phyloP scores from a whole-genome alignment of 331 rosid genomes.

The Cydonia oblonga region DNA sequence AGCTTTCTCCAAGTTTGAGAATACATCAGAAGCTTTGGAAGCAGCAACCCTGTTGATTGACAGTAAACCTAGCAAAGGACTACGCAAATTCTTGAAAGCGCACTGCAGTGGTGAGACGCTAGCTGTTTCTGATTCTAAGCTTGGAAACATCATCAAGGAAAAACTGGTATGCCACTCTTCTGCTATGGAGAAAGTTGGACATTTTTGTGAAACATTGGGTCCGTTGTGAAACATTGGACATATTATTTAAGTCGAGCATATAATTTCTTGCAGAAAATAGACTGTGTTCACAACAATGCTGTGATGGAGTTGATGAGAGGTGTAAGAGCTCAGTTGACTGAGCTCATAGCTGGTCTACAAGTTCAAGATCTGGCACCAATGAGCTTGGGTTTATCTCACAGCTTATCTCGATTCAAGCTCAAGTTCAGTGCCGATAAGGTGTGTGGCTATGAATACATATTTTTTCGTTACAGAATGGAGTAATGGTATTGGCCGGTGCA shows the following conservation, averaged over 20 bases:
- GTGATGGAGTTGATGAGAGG: conserved; percentile 98
- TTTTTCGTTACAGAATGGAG: neutral
- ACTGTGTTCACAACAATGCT: conserved; percentile 66
- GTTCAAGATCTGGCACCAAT: conserved; percentile 92
- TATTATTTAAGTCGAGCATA: neutral
- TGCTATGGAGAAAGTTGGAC: neutral
- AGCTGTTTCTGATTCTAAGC: conserved; percentile 89
- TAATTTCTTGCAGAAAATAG: conserved; percentile 58
- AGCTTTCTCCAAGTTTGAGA: conserved; percentile 86
- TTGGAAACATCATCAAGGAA: conserved; percentile 77
- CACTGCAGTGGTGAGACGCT: conserved; percentile 71
- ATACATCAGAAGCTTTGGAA: conserved; percentile 80
- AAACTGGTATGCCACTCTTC: conserved; percentile 49
- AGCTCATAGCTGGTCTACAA: conserved; percentile 67
- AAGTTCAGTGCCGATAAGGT: conserved; percentile 98
- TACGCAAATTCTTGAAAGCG: conserved; percentile 52
- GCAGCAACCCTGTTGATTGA: conserved; percentile 43
- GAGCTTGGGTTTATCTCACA: conserved; percentile 95
- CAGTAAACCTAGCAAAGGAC: no score
- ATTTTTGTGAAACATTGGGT: no score
- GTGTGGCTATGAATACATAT: neutral
- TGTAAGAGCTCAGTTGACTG: conserved; percentile 67
- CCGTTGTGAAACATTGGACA: neutral
- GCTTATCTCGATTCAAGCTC: conserved; percentile 78
- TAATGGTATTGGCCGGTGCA: neutral